Conservation (phyloP, 352 stramenopile genomes). For the Globisporangium spinosum region DNA sequence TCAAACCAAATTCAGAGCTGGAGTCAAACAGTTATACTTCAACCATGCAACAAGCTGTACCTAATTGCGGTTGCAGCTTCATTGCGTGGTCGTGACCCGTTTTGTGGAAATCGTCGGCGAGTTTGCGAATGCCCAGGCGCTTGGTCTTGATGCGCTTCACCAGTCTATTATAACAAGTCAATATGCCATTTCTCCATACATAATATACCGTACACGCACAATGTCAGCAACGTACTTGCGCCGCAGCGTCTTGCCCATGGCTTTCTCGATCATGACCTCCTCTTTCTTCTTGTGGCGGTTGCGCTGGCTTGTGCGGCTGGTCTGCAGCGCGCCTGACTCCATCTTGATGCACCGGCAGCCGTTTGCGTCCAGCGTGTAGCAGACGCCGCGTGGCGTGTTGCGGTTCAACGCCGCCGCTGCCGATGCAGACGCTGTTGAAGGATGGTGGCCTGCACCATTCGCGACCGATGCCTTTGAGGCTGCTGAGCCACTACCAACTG, state of each 20-base stretch:
- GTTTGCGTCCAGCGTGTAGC: slow-evolving; percentile 62
- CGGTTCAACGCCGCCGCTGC: background rate
- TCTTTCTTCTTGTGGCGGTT: slow-evolving; percentile 23
- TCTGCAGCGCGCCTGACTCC: slow-evolving; percentile 30
- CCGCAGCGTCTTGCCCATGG: slow-evolving; percentile 46
- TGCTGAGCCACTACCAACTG: background rate
- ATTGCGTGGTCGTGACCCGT: slow-evolving; percentile 33
- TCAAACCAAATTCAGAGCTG: too few species aligned
- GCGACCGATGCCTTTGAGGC: slow-evolving; percentile 2
- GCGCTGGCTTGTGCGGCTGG: slow-evolving; percentile 6
- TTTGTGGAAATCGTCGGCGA: slow-evolving; percentile 47
- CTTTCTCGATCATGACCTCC: slow-evolving; percentile 53
- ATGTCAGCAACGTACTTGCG: slow-evolving; percentile 42
- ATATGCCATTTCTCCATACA: background rate
- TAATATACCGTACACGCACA: background rate
- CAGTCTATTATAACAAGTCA: slow-evolving; percentile 32
- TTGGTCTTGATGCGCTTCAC: slow-evolving; percentile 50
- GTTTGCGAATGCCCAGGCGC: slow-evolving; percentile 34
- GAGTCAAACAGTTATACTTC: too few species aligned
- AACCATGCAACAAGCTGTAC: slow-evolving; percentile 15
- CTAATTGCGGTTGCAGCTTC: slow-evolving; percentile 52
- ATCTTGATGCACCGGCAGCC: slow-evolving; percentile 74
- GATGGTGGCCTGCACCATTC: background rate
- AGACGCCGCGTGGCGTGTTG: slow-evolving; percentile 50
- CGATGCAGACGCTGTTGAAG: slow-evolving; percentile 7